Evolutionary conservation across 2,329 filamentous ascomycete species (phyloP).

Genomic region (Cladosporium sp.): DNA sequence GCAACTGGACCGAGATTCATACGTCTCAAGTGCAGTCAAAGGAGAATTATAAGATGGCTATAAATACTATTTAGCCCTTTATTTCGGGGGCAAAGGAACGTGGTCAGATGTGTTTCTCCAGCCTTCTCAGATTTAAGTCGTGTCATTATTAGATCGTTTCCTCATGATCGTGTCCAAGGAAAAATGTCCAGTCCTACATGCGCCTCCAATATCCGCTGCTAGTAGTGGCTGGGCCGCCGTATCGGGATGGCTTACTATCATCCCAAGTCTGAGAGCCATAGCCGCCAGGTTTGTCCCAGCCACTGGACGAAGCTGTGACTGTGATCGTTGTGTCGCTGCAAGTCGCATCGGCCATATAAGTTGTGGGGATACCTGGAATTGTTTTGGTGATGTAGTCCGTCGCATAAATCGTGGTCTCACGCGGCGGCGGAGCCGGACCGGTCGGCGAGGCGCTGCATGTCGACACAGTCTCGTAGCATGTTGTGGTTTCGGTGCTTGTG

Average conservation of each 20-base stretch:
- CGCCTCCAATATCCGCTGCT: neutral
- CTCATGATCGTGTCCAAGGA: neutral
- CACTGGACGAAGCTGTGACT: neutral
- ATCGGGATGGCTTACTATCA: neutral
- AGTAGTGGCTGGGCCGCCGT: neutral
- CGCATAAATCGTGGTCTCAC: neutral
- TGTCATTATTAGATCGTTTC: neutral
- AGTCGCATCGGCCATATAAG: neutral
- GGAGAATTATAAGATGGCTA: neutral
- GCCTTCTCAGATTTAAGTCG: too few relatives aligned
- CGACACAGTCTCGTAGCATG: constrained; percentile 15
- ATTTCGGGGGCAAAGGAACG: neutral
- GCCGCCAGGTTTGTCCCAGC: constrained; percentile 5
- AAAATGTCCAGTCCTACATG: neutral
- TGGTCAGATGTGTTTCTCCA: neutral
- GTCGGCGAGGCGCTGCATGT: constrained; percentile 1
- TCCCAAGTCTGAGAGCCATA: constrained; percentile 7
- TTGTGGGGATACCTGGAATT: neutral
- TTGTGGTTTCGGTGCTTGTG: constrained; percentile 8
- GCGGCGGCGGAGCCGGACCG: neutral
- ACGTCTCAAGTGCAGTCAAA: neutral
- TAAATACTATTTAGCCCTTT: neutral
- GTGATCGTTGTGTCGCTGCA: constrained; percentile 6
- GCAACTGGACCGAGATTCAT: too few relatives aligned
- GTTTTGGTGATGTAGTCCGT: constrained; percentile 9